Evolutionary conservation across 2,329 filamentous ascomycete genomes (phyloP).

Genomic region (Ophiostoma ulmi): DNA sequence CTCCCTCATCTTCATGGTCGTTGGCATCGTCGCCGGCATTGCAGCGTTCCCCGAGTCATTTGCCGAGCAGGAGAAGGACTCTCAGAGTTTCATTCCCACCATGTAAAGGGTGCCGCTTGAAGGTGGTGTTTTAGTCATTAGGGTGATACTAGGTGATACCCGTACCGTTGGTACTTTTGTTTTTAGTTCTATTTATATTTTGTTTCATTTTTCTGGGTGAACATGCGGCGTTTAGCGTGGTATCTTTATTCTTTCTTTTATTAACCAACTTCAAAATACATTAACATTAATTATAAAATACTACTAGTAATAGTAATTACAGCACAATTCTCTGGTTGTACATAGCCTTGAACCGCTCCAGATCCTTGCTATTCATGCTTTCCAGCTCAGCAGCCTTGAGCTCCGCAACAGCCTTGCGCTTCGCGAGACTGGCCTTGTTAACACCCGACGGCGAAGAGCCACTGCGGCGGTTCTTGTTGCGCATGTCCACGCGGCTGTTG

Average conservation of each 20-base stretch:
- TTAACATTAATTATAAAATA: not conserved
- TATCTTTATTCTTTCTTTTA: not conserved
- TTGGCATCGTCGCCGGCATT: slow-evolving; percentile 68
- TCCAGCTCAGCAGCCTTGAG: slow-evolving; percentile 7
- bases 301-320: slow-evolving; percentile 11
- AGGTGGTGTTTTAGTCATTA: not conserved
- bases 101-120: not conserved
- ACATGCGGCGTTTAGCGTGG: not conserved
- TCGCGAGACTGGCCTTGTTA: slow-evolving; percentile 16
- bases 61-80: slow-evolving; percentile 62
- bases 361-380: not conserved
- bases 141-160: not conserved
- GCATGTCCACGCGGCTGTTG: slow-evolving; percentile 15
- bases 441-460: slow-evolving; percentile 4
- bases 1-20: slow-evolving; percentile 65
- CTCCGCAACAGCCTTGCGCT: slow-evolving; percentile 15
- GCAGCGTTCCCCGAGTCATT: slow-evolving; percentile 70
- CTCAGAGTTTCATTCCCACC: slow-evolving; percentile 58
- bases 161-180: slow-evolving; percentile 7
- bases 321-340: slow-evolving; percentile 23
- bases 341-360: slow-evolving; percentile 19
- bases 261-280: not conserved
- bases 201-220: not conserved
- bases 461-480: not conserved
- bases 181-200: not conserved